Evolutionary conservation across 2,329 filamentous ascomycete genomes (phyloP), one percentile per base, ranked within the genome.

Genomic region (Hansfordia pulvinata): DNA sequence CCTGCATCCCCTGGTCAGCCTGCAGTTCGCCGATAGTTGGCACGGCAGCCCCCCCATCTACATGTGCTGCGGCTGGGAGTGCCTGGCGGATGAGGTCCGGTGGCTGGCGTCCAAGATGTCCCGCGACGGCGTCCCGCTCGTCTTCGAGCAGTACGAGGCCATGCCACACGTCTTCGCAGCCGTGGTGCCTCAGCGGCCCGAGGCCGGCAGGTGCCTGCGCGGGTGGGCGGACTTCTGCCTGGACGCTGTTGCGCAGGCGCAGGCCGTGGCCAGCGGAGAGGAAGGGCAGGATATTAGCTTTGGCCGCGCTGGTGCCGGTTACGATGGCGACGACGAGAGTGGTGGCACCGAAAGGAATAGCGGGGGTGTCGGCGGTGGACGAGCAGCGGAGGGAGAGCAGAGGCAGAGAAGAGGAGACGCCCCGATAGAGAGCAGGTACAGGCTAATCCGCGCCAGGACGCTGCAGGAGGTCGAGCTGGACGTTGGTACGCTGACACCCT

Each of bases 111-210:
- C 54, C 20, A 60, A 62, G 20, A 56, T 80, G 8, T 56, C 57
- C 10, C 35, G 40, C 6, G 67, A 78, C 23, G 71, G 68, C 5
- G 75, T 76, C 1, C 43, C 41, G 1, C 67, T 86, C 0, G 59
- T 69, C 4, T 78, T 74, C 40, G 70, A 81, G 44, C 69, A 83
- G 50, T 90, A 74, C 44, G 75, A 85, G 46, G 76, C 71, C 3
- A 88, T 88, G 81, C 79, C 82, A 28, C 81, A 86, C 50, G 72
- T 69, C 38, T 88, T 83, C 43, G 69, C 64, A 1, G 40, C 72
- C 35, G 35, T 81, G 2, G 50, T 82, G 29, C 49, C 58, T 2
- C 49, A 52, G 4, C 44, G 61, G 3, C 43, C 56, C 2, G 58
- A 52, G 17, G 52, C 63, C 3, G 52, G 43, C 36, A 57, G 63